These are phyloP conservation scores for Triticum dicoccoides DNA, from an alignment of 176 grass and related monocot species.

Conservation along the genomic window DNA sequence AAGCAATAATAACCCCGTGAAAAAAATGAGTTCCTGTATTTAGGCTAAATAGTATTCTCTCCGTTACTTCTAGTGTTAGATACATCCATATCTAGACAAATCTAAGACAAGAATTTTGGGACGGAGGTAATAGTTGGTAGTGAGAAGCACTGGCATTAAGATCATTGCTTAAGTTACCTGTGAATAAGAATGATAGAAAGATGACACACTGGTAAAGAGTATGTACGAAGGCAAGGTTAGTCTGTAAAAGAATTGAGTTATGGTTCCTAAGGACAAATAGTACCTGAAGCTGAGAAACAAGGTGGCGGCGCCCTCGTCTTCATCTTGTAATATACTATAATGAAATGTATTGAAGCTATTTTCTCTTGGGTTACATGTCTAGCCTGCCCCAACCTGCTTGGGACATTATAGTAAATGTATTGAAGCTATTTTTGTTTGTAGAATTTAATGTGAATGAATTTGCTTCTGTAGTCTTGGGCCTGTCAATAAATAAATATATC, in stretches of 20 bases:
- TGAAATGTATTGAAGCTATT: neutral
- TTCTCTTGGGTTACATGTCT: neutral
- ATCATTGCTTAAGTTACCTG: neutral
- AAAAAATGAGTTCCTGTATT: neutral
- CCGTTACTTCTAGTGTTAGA: too few species aligned
- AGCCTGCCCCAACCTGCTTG: too few species aligned
- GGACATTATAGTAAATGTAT: neutral
- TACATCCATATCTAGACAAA: too few species aligned
- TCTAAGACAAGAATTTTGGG: too few species aligned
- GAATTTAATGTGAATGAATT: neutral
- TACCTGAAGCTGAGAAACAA: constrained; percentile 6
- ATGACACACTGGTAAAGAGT: neutral
- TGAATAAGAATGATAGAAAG: neutral
- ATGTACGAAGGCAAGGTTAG: neutral
- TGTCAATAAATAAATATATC: constrained; percentile 3
- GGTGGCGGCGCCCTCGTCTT: neutral
- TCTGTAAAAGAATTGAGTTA: neutral
- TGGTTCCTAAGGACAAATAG: neutral
- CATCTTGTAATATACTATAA: constrained; percentile 1
- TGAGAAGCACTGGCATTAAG: neutral
- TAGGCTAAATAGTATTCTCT: neutral
- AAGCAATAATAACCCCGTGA: neutral
- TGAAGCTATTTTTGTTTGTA: neutral
- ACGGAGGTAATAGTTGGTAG: neutral
- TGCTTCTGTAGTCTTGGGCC: neutral